phyloP scores from a whole-genome alignment of 1,284 basidiomycete species.

The Ceratobasidium sp. region DNA sequence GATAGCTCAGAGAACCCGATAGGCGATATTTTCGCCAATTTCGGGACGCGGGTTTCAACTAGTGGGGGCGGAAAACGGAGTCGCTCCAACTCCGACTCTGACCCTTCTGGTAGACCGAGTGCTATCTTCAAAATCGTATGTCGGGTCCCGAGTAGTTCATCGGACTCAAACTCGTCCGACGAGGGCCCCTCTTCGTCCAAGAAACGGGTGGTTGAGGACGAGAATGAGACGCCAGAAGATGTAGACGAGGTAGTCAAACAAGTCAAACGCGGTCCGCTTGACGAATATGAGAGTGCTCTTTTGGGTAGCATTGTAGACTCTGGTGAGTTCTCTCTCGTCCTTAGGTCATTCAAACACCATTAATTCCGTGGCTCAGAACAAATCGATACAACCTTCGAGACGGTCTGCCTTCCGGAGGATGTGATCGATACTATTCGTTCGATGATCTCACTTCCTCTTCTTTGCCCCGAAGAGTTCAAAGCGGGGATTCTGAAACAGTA shows the following conservation, averaged over 20 bases:
- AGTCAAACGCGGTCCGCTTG: constrained; percentile 80
- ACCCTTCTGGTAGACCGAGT: too few species aligned
- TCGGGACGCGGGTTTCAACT: too few species aligned
- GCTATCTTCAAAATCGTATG: too few species aligned
- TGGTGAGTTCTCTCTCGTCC: constrained; percentile 59
- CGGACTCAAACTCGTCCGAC: too few species aligned
- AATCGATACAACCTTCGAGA: constrained; percentile 82
- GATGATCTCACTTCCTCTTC: constrained; percentile 89
- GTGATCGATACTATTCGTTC: constrained; percentile 91
- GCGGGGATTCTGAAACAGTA: constrained; percentile 92
- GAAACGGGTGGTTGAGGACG: too few species aligned
- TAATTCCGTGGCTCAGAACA: constrained; percentile 61
- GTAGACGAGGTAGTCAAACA: constrained; percentile 76
- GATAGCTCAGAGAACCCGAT: too few species aligned
- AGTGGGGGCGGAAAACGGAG: too few species aligned
- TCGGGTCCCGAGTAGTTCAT: too few species aligned
- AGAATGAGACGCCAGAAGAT: neutral
- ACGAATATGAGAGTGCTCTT: constrained; percentile 80
- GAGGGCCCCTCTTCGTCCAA: too few species aligned
- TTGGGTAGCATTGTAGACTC: constrained; percentile 88
- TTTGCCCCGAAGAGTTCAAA: constrained; percentile 91
- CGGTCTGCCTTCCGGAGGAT: constrained; percentile 86
- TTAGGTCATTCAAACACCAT: too few species aligned
- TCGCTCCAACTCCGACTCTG: too few species aligned
- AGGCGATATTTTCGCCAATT: too few species aligned